These are phyloP conservation scores for Termitomyces sp. DNA, from an alignment of 768 basidiomycete species.

Conservation along the genomic window DNA sequence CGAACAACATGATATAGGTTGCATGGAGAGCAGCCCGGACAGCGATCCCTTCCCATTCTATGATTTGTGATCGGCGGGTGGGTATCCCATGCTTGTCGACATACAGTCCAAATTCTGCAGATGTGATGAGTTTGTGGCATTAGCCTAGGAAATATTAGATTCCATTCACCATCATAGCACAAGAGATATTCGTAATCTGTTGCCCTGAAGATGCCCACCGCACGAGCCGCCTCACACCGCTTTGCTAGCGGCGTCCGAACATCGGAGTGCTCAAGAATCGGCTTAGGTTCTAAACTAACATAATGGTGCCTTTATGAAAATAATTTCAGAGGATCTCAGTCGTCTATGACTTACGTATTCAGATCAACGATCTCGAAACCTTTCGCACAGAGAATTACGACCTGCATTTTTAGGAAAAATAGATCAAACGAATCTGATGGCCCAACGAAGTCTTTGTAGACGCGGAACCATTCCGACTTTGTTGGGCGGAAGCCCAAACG, in stretches of 20 bases:
- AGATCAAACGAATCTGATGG: slow-evolving; percentile 87
- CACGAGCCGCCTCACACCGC: slow-evolving; percentile 80
- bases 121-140: neutral
- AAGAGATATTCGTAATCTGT: slow-evolving; percentile 89
- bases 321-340: neutral
- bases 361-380: slow-evolving; percentile 98
- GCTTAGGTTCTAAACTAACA: slow-evolving; percentile 74
- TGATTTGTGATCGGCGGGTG: slow-evolving; percentile 53
- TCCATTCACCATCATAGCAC: slow-evolving; percentile 83
- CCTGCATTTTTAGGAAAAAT: slow-evolving; percentile 87
- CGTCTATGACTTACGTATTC: slow-evolving; percentile 56
- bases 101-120: slow-evolving; percentile 85
- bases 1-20: slow-evolving; percentile 87
- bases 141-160: neutral
- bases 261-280: slow-evolving; percentile 77
- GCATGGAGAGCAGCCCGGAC: slow-evolving; percentile 88
- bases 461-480: slow-evolving; percentile 90
- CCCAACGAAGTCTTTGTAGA: slow-evolving; percentile 90
- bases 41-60: slow-evolving; percentile 94
- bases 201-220: slow-evolving; percentile 91
- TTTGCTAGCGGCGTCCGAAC: slow-evolving; percentile 66
- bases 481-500: slow-evolving; percentile 77
- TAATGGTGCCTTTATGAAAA: neutral
- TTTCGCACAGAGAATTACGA: slow-evolving; percentile 87
- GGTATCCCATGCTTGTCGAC: slow-evolving; percentile 92